These are phyloP conservation scores for Cryomyces minteri DNA, from an alignment of 495 filamentous ascomycete species.

Conservation along the genomic window DNA sequence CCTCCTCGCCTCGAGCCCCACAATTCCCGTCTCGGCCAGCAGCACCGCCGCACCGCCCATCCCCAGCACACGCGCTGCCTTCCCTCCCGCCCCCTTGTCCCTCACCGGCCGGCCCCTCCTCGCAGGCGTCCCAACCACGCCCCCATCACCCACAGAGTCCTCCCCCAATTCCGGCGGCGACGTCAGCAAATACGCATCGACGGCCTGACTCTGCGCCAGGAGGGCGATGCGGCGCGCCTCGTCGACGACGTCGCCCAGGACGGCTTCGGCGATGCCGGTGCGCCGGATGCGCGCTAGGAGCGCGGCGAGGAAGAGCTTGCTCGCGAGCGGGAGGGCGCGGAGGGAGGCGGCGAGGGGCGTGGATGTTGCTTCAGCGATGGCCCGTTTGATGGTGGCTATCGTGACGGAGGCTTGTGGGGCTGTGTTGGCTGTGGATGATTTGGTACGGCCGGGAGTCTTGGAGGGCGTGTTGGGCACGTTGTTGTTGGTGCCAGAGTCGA, in stretches of 20 bases:
- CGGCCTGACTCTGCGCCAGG: conserved; percentile 31
- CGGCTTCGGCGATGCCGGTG: conserved; percentile 71
- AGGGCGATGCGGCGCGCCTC: conserved; percentile 60
- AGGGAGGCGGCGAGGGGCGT: conserved; percentile 82
- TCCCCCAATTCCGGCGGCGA: neutral
- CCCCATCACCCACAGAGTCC: neutral
- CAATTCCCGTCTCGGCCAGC: conserved; percentile 69
- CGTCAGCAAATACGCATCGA: conserved; percentile 16
- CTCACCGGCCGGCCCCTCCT: conserved; percentile 13
- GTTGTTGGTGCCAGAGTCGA: conserved; percentile 15
- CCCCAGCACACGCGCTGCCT: conserved; percentile 38
- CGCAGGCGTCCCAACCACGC: conserved; percentile 7
- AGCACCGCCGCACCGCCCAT: conserved; percentile 59
- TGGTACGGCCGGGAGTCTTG: conserved; percentile 18
- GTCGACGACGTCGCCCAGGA: conserved; percentile 78
- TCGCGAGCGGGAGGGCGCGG: conserved; percentile 56
- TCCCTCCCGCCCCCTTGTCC: conserved; percentile 5
- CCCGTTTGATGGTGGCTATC: conserved; percentile 80
- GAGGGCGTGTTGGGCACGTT: conserved; percentile 22
- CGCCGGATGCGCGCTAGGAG: conserved; percentile 59
- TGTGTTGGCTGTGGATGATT: neutral
- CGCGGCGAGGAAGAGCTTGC: conserved; percentile 72
- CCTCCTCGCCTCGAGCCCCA: conserved; percentile 59
- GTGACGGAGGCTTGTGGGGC: conserved; percentile 23
- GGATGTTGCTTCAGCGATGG: conserved; percentile 86